phyloP scores from a whole-genome alignment of 176 grass and related monocot genomes.

The Zea luxurians region DNA sequence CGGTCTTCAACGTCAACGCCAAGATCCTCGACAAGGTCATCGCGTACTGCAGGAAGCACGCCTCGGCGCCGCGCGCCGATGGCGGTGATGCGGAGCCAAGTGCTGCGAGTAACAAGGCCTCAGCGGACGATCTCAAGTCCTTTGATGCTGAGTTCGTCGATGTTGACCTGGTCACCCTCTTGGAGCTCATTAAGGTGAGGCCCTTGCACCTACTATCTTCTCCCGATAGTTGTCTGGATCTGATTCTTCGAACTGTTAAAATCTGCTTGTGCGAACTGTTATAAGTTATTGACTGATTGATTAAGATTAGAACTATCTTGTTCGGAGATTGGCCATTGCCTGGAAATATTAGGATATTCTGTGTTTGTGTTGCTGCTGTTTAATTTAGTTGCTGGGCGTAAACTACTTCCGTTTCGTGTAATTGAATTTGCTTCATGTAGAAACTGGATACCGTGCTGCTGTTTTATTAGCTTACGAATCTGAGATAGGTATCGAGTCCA shows the following conservation, averaged over 20 bases:
- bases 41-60: conserved; percentile 66
- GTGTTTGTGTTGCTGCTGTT: not conserved
- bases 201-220: too few species aligned
- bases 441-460: not conserved
- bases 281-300: too few species aligned
- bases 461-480: not conserved
- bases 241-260: not conserved
- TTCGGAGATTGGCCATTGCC: not conserved
- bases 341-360: not conserved
- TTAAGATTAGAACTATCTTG: not conserved
- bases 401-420: not conserved
- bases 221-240: not conserved
- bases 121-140: conserved; percentile 35
- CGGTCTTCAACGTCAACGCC: conserved; percentile 54
- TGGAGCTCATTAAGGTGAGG: conserved; percentile 60
- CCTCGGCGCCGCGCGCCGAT: not conserved
- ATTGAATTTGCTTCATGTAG: not conserved
- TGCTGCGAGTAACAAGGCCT: not conserved
- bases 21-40: conserved; percentile 53
- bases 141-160: conserved; percentile 59
- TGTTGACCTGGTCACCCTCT: conserved; percentile 53
- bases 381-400: not conserved
- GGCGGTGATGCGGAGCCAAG: not conserved
- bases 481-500: not conserved
- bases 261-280: not conserved